A percentile compares a stretch with the other conserved stretches of the same genome.
Conservation (phyloP, 805 yeast genomes). For the Metschnikowia gelsemii region DNA sequence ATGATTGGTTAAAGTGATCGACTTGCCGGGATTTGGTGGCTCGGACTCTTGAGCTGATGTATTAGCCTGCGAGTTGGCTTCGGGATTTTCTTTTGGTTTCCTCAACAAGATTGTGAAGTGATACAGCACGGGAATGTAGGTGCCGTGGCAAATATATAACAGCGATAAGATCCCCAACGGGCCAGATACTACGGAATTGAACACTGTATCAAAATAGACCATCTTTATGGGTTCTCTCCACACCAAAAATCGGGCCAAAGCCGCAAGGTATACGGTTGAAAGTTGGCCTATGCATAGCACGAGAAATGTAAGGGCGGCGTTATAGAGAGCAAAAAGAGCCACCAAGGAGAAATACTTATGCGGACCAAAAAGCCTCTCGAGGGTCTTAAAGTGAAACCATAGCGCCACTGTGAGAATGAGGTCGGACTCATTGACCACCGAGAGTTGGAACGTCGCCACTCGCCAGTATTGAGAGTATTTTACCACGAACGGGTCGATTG, state of each 20-base stretch:
- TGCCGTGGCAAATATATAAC: slow-evolving; percentile 39
- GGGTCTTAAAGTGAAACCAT: slow-evolving; percentile 50
- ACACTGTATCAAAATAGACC: slow-evolving; percentile 27
- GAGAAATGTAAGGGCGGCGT: slow-evolving; percentile 38
- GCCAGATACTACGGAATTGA: slow-evolving; percentile 39
- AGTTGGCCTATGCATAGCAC: slow-evolving; percentile 46
- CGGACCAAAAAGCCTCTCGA: slow-evolving; percentile 61
- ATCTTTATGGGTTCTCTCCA: slow-evolving; percentile 8
- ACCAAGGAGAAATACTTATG: slow-evolving; percentile 51
- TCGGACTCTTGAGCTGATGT: background rate
- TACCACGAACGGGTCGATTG: slow-evolving; percentile 53
- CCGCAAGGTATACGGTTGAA: slow-evolving; percentile 34
- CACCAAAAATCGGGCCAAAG: slow-evolving; percentile 19
- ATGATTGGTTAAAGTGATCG: slow-evolving; percentile 32
- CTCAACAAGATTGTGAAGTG: slow-evolving; percentile 33
- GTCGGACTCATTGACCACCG: slow-evolving; percentile 62
- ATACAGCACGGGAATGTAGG: slow-evolving; percentile 35
- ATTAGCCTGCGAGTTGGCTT: background rate
- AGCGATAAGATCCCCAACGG: slow-evolving; percentile 42
- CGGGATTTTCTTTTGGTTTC: slow-evolving; percentile 1
- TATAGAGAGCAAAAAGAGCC: slow-evolving; percentile 47
- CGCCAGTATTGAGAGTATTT: slow-evolving; percentile 62
- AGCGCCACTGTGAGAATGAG: slow-evolving; percentile 45
- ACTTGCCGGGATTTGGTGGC: background rate
- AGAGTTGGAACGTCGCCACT: slow-evolving; percentile 46